phyloP scores from a whole-genome alignment of 306 rosid genomes.

The Sesbania bispinosa region DNA sequence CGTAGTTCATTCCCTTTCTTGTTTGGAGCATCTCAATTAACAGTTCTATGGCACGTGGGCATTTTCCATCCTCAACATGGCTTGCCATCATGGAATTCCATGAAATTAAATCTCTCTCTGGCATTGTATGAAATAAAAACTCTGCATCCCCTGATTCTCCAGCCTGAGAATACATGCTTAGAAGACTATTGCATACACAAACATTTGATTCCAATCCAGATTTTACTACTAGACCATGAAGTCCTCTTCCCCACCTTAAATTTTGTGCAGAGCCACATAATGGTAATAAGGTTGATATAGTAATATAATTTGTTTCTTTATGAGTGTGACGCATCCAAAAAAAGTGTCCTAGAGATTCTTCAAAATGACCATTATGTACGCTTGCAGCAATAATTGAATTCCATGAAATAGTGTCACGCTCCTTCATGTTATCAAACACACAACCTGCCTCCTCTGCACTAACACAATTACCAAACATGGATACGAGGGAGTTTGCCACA shows the following conservation, averaged over 20 bases:
- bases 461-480: slow-evolving; percentile 67
- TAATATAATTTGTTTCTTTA: slow-evolving; percentile 45
- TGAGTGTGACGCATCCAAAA: slow-evolving; percentile 52
- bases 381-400: slow-evolving; percentile 76
- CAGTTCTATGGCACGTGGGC: slow-evolving; percentile 41
- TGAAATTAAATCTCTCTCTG: slow-evolving; percentile 72
- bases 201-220: slow-evolving; percentile 63
- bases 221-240: slow-evolving; percentile 65
- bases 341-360: slow-evolving; percentile 57
- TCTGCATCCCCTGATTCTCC: slow-evolving; percentile 64
- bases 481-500: slow-evolving; percentile 71
- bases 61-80: slow-evolving; percentile 59
- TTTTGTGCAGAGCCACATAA: slow-evolving; percentile 54
- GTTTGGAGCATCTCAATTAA: slow-evolving; percentile 55
- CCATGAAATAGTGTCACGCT: slow-evolving; percentile 84
- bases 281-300: slow-evolving; percentile 60
- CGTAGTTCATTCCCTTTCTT: slow-evolving; percentile 42
- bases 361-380: slow-evolving; percentile 54
- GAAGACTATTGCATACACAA: slow-evolving; percentile 70
- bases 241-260: slow-evolving; percentile 77
- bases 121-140: slow-evolving; percentile 60
- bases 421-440: slow-evolving; percentile 70
- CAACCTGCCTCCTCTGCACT: slow-evolving; percentile 51
- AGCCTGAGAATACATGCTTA: slow-evolving; percentile 76
- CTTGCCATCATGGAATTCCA: slow-evolving; percentile 92